phyloP scores from a whole-genome alignment of 371 early-diverging fungal species.

The Circinella umbellata region DNA sequence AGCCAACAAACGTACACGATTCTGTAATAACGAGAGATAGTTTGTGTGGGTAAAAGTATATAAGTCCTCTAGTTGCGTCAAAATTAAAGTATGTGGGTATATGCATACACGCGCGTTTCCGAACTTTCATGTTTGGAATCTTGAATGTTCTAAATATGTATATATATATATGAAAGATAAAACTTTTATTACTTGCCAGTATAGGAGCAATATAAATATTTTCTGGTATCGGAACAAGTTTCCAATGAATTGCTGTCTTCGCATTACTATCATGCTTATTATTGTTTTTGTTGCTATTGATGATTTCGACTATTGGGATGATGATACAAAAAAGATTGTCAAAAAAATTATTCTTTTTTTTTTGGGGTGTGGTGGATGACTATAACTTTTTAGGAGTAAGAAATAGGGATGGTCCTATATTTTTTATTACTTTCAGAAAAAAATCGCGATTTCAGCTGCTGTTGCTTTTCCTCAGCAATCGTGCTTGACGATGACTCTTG shows the following conservation, averaged over 20 bases:
- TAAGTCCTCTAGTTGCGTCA: no score
- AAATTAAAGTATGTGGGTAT: no score
- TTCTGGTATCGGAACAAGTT: background rate
- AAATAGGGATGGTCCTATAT: background rate
- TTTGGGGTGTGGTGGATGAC: no score
- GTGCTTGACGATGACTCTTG: conserved; percentile 12
- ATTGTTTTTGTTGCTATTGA: background rate
- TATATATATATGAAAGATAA: background rate
- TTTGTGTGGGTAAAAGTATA: no score
- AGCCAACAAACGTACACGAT: background rate
- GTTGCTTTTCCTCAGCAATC: conserved; percentile 13
- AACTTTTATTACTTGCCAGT: background rate
- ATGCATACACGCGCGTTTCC: no score
- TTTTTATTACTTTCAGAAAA: conserved; percentile 11
- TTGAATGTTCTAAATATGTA: no score
- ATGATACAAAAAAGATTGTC: conserved; percentile 1
- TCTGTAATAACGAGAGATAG: background rate
- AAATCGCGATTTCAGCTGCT: conserved; percentile 22
- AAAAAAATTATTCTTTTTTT: background rate
- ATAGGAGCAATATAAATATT: conserved; percentile 1
- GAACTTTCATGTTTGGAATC: no score
- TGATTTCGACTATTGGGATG: background rate
- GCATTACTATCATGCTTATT: background rate
- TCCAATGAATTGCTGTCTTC: background rate
- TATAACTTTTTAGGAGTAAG: no score